These are phyloP conservation scores for Magnolia kwangsiensis DNA, from an alignment of 164 flowering plant genomes.

Conservation along the genomic window DNA sequence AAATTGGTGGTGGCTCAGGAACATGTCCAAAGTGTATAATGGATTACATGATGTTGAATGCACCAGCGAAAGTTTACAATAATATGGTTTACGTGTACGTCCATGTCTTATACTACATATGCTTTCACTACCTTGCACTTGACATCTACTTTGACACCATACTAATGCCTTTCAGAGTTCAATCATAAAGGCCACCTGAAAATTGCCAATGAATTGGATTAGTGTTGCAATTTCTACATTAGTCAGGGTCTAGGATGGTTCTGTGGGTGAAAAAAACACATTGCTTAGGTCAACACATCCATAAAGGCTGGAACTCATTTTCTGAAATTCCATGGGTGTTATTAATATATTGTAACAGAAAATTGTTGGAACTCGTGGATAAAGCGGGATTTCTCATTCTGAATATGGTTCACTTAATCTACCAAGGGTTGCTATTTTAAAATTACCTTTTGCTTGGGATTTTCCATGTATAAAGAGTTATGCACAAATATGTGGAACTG, in stretches of 20 bases:
- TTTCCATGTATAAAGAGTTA: background rate
- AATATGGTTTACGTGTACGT: slow-evolving; percentile 90
- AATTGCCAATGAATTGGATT: background rate
- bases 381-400: background rate
- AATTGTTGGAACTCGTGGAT: background rate
- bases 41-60: slow-evolving; percentile 98
- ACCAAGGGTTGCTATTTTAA: background rate
- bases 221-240: background rate
- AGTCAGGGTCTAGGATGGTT: background rate
- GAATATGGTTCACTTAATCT: background rate
- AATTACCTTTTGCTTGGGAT: background rate
- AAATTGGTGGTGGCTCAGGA: slow-evolving; percentile 99
- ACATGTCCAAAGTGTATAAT: slow-evolving; percentile 95
- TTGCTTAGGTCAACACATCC: background rate
- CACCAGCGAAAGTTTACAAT: slow-evolving; percentile 81
- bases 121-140: background rate
- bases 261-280: background rate
- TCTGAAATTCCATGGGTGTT: background rate
- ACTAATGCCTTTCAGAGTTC: background rate
- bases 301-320: background rate
- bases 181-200: background rate
- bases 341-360: background rate
- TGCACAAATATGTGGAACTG: background rate
- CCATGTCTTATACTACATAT: slow-evolving; percentile 2
- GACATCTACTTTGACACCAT: background rate